Base-by-base conservation (phyloP, 257 asterid species). In the Solanum tarijense region DNA sequence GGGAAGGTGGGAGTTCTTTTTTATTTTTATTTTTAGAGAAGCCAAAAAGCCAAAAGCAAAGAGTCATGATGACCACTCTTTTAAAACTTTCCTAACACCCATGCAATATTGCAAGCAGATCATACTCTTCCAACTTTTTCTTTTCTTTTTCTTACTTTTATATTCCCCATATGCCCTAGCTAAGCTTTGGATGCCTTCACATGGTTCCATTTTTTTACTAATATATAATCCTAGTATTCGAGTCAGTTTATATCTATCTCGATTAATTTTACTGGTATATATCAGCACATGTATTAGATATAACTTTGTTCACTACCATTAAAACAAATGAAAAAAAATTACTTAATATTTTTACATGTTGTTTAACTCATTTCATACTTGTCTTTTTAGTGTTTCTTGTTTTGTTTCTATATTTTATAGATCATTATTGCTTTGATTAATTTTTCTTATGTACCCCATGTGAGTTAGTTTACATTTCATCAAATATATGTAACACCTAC, bases 181-280 rank as follows among this genome's bases (percentile, higher is more conserved):
- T 55, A 90, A 90, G 92, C 92, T 89, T 92, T 84, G 94, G 96
- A 91, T 94, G 89, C 96, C 90, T 89, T 81, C 87, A 27, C 79
- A 69, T 62, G 23, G 23, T 12, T 48, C 60, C 4, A 83, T 86
- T 65, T 23, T 72, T 12, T 31, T 23, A 8, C 62, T 34, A 66
- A 66, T 10, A 11, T 25, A 65, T 65, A 25, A 25, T 25, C 9
- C 12, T 5, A 2, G 1, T 27, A 12, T 68, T 6, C 10, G 0
- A 27, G 36, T 14, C 5, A 6, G 9, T 31, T 27, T 27, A 31
- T 29, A 14, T 29, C 5, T 27, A 68, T 12, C 23, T 68, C 5
- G 0, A 68, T 29, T 68, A 13, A 68, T 13, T 68, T 29, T 6
- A 68, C 0, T 1, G 5, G 0, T 13, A 29, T 29, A 13, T 65